These are phyloP conservation scores for Calendula officinalis DNA, from an alignment of 129 eudicot genomes.

Conservation along the genomic window DNA sequence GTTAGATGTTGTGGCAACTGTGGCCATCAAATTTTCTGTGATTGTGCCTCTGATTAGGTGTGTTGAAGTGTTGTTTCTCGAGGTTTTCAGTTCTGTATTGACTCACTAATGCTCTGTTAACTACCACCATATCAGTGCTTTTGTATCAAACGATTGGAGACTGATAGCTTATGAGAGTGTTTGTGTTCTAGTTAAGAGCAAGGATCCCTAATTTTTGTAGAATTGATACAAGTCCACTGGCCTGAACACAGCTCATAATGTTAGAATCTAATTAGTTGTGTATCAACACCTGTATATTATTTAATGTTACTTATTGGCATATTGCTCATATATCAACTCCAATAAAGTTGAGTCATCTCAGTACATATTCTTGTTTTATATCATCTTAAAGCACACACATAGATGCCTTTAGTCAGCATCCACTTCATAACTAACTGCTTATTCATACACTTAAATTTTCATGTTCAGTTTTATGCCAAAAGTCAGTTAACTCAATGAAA, in stretches of 20 bases:
- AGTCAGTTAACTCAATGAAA: constrained; percentile 18
- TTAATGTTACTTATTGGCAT: too few species aligned
- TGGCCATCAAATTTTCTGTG: constrained; percentile 7
- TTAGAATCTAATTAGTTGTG: not conserved
- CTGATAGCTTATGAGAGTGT: not conserved
- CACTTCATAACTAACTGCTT: constrained; percentile 9
- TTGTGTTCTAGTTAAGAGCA: not conserved
- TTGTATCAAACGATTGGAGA: constrained; percentile 2
- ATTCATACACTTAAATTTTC: constrained; percentile 6
- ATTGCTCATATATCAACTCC: not conserved
- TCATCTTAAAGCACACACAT: not conserved
- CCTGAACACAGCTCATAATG: not conserved
- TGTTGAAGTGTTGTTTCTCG: constrained; percentile 13
- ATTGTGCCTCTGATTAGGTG: not conserved
- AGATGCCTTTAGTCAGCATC: not conserved
- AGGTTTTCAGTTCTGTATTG: not conserved
- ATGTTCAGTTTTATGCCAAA: constrained; percentile 19
- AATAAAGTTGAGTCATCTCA: not conserved
- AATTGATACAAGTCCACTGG: not conserved
- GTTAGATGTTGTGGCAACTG: constrained; percentile 11
- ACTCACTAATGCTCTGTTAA: not conserved
- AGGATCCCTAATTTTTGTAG: too few species aligned
- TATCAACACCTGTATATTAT: not conserved
- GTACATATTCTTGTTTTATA: not conserved
- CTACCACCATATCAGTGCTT: not conserved